phyloP scores from a whole-genome alignment of 2,329 filamentous ascomycete genomes.

The Penicillium vulpinum region DNA sequence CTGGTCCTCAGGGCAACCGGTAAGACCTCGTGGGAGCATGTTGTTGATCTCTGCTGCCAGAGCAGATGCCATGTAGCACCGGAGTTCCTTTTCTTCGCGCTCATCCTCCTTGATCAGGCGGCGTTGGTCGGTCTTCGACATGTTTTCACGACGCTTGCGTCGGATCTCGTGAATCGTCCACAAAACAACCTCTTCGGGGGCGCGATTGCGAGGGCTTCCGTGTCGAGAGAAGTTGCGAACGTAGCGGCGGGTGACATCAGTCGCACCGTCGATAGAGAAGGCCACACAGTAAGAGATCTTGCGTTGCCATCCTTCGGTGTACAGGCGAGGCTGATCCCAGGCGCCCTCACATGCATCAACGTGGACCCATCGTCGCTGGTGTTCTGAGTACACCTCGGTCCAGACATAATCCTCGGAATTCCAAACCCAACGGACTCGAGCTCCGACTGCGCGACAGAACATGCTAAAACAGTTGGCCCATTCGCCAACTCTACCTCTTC shows the following conservation, averaged over 20 bases:
- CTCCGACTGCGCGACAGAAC: constrained; percentile 90
- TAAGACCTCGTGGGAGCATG: constrained; percentile 36
- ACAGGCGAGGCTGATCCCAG: constrained; percentile 91
- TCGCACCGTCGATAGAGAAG: constrained; percentile 83
- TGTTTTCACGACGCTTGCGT: constrained; percentile 75
- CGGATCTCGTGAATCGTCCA: constrained; percentile 93
- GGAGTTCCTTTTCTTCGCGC: constrained; percentile 50
- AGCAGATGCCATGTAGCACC: constrained; percentile 47
- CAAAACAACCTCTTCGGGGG: constrained; percentile 84
- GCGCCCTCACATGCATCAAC: constrained; percentile 92
- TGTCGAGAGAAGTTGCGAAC: constrained; percentile 55
- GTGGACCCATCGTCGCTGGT: constrained; percentile 93
- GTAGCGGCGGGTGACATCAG: constrained; percentile 67
- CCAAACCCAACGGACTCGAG: constrained; percentile 95
- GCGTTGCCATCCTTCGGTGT: constrained; percentile 92
- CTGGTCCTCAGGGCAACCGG: constrained; percentile 39
- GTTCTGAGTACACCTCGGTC: constrained; percentile 96
- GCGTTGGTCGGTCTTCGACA: constrained; percentile 71
- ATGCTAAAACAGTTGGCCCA: constrained; percentile 99
- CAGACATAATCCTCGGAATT: constrained; percentile 96
- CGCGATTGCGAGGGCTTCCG: constrained; percentile 72
- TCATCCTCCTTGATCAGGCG: constrained; percentile 51
- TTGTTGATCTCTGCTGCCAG: constrained; percentile 49
- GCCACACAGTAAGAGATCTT: constrained; percentile 97
- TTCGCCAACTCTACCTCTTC: constrained; percentile 84